Percentiles rank a stretch among this genome's conserved stretches.
phyloP scores from a whole-genome alignment of 2,329 filamentous ascomycete species.

The Clarireedia hainanense region DNA sequence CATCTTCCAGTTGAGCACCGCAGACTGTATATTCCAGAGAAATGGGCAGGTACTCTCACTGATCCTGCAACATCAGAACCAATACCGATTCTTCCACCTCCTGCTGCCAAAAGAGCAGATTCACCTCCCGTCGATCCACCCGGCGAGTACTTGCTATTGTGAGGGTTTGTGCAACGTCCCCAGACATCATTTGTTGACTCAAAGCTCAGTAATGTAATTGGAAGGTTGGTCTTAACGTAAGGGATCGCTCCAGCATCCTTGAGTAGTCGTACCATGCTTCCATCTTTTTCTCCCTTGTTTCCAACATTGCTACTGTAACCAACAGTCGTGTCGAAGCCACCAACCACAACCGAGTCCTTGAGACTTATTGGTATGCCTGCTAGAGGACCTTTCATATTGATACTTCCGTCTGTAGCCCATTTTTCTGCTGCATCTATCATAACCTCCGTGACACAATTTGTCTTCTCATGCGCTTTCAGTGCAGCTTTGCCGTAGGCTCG shows the following conservation, averaged over 20 bases:
- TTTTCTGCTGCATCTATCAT: slow-evolving; percentile 70
- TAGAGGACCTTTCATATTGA: slow-evolving; percentile 72
- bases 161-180: slow-evolving; percentile 76
- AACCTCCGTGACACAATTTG: slow-evolving; percentile 85
- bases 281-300: slow-evolving; percentile 70
- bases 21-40: slow-evolving; percentile 80
- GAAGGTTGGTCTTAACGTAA: slow-evolving; percentile 88
- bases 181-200: slow-evolving; percentile 55
- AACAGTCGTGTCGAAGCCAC: slow-evolving; percentile 75
- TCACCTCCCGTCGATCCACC: slow-evolving; percentile 73
- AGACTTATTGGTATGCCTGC: slow-evolving; percentile 82
- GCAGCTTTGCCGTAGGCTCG: slow-evolving; percentile 81
- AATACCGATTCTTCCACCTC: slow-evolving; percentile 76
- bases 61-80: slow-evolving; percentile 84
- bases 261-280: slow-evolving; percentile 64
- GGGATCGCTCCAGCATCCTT: slow-evolving; percentile 85
- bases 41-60: slow-evolving; percentile 80
- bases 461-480: slow-evolving; percentile 73
- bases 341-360: slow-evolving; percentile 74
- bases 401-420: slow-evolving; percentile 52
- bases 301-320: slow-evolving; percentile 69
- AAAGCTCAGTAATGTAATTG: slow-evolving; percentile 53
- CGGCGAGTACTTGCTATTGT: slow-evolving; percentile 75
- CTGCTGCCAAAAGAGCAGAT: slow-evolving; percentile 70
- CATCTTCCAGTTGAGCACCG: slow-evolving; percentile 84